Percentiles rank a stretch among this genome's conserved stretches.
Evolutionary conservation across 2,329 filamentous ascomycete species (phyloP).

Genomic region (Aspergillus novoparasiticus): DNA sequence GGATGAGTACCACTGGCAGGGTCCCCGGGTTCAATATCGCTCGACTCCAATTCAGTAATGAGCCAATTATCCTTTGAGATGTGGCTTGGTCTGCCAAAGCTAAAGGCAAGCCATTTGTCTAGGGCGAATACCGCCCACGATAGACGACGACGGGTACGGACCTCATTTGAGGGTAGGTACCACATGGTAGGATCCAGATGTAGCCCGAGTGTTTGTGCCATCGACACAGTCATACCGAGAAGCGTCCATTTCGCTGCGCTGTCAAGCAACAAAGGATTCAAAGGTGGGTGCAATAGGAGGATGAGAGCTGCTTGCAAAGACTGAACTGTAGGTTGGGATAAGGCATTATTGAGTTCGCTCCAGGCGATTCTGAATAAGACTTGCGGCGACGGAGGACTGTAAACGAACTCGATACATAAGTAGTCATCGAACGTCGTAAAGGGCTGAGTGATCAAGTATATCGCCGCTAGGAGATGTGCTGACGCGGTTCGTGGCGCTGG

Average conservation of each 20-base stretch:
- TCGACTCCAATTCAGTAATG: not conserved
- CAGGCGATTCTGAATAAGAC: not conserved
- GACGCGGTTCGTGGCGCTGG: not conserved
- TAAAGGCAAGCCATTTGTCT: constrained; percentile 7
- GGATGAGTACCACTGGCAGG: not conserved
- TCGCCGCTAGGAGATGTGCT: not conserved
- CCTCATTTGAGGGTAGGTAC: not conserved
- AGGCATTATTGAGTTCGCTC: not conserved
- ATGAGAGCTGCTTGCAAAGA: constrained; percentile 2
- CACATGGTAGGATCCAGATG: not conserved
- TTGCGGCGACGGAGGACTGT: constrained; percentile 1
- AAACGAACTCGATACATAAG: constrained; percentile 6
- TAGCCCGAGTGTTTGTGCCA: not conserved
- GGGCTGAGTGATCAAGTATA: constrained; percentile 4
- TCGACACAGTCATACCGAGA: not conserved
- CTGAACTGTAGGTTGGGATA: not conserved
- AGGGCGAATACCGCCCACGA: constrained; percentile 3
- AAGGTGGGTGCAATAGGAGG: not conserved
- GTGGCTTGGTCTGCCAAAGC: constrained; percentile 4
- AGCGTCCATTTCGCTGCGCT: not conserved
- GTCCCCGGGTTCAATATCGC: not conserved
- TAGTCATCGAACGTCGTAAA: constrained; percentile 7
- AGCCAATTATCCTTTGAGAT: constrained; percentile 2
- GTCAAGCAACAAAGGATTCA: not conserved
- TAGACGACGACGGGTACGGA: not conserved